phyloP scores from a whole-genome alignment of 106 monocot species.

The Alisma plantagoaquatica region DNA sequence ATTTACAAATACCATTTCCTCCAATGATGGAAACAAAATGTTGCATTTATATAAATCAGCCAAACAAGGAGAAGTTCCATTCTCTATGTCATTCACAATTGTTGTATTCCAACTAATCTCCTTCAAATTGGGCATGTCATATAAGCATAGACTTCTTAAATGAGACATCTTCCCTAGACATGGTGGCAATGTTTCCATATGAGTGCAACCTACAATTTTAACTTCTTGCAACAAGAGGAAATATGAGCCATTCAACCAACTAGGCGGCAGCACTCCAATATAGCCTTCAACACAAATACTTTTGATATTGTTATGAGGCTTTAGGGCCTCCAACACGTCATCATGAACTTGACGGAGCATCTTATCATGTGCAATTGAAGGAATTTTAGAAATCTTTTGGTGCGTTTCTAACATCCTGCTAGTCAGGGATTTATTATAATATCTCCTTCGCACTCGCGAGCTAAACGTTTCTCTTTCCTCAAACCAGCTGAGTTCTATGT shows the following conservation, averaged over 20 bases:
- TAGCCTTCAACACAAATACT: constrained; percentile 4
- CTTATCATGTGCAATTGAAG: background rate
- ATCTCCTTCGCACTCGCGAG: background rate
- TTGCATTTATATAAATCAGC: too few species aligned
- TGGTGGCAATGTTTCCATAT: constrained; percentile 2
- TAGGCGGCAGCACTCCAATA: constrained; percentile 5
- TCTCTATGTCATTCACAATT: too few species aligned
- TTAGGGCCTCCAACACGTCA: constrained; percentile 10
- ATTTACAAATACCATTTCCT: background rate
- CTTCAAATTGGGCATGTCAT: background rate
- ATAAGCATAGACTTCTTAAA: constrained; percentile 1
- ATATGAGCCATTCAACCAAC: constrained; percentile 10
- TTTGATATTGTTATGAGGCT: constrained; percentile 15
- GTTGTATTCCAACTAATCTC: constrained; percentile 4
- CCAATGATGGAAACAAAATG: constrained; percentile 5
- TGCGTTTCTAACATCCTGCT: background rate
- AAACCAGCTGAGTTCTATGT: background rate
- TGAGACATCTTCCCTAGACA: constrained; percentile 10
- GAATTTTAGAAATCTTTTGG: background rate
- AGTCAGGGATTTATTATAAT: background rate
- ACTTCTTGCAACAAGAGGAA: constrained; percentile 2
- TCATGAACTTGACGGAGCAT: background rate
- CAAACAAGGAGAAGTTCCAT: too few species aligned
- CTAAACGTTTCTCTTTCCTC: background rate
- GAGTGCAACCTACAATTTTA: constrained; percentile 1